These are phyloP conservation scores for Symbiotaphrina buchneri DNA, from an alignment of 495 filamentous ascomycete species.

Conservation along the genomic window DNA sequence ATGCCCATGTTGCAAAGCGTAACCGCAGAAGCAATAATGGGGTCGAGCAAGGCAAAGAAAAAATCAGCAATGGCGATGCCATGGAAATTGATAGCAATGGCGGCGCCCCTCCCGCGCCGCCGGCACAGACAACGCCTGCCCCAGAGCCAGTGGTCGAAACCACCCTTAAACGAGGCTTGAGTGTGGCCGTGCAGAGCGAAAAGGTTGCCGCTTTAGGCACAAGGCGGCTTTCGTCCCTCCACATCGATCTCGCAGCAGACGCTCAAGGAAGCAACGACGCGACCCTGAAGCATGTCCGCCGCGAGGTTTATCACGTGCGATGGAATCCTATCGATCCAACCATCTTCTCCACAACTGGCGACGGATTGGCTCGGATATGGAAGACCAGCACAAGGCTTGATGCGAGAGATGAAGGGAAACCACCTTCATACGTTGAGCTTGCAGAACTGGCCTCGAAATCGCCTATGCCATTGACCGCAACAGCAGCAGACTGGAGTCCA, in stretches of 20 bases:
- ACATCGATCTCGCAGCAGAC: too few species aligned
- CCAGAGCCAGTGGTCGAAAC: conserved; percentile 17
- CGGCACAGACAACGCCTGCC: conserved; percentile 8
- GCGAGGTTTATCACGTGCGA: conserved; percentile 28
- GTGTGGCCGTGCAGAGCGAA: conserved; percentile 52
- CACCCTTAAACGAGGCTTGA: conserved; percentile 37
- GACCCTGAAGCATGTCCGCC: too few species aligned
- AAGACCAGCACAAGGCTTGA: too few species aligned
- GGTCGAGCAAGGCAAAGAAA: conserved; percentile 19
- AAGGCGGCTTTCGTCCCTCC: conserved; percentile 38
- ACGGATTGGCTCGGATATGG: conserved; percentile 65
- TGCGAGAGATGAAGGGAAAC: too few species aligned
- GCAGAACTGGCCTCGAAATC: conserved; percentile 17
- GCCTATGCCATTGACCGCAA: conserved; percentile 13
- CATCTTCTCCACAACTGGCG: conserved; percentile 48
- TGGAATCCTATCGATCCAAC: conserved; percentile 62
- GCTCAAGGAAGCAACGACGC: conserved; percentile 15
- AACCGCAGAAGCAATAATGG: background rate
- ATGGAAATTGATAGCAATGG: conserved; percentile 10
- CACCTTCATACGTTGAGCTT: conserved; percentile 32
- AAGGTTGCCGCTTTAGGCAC: conserved; percentile 40
- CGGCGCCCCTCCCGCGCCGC: background rate
- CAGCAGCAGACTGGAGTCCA: conserved; percentile 46
- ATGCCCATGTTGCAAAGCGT: background rate
- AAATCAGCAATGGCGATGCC: conserved; percentile 7